Evolutionary conservation across 2,329 filamentous ascomycete species (phyloP).

Genomic region (Didymella lethalis): DNA sequence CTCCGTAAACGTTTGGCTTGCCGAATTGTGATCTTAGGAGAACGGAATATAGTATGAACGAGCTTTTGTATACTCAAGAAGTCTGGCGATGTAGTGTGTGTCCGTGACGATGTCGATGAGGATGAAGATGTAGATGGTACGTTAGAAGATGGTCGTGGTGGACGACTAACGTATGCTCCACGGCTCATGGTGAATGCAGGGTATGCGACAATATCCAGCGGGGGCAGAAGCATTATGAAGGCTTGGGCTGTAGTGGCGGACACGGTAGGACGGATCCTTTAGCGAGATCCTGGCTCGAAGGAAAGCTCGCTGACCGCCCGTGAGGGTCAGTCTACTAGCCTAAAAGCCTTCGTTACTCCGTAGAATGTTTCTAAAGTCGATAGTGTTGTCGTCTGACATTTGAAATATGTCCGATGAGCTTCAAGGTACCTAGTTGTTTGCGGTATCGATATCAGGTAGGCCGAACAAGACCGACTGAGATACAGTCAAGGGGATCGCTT

Average conservation of each 20-base stretch:
- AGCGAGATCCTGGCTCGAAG: conserved; percentile 27
- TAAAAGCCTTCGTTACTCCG: conserved; percentile 19
- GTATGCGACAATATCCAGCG: conserved; percentile 45
- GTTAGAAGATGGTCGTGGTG: conserved; percentile 34
- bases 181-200: conserved; percentile 48
- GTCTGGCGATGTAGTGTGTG: conserved; percentile 35
- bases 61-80: conserved; percentile 48
- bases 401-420: not conserved
- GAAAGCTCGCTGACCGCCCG: conserved; percentile 26
- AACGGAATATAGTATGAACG: conserved; percentile 43
- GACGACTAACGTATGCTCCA: conserved; percentile 36
- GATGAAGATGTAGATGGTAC: conserved; percentile 39
- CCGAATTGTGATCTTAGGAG: conserved; percentile 43
- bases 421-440: not conserved
- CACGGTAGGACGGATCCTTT: conserved; percentile 25
- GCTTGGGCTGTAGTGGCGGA: conserved; percentile 17
- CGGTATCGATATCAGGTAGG: not conserved
- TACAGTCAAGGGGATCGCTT: not conserved
- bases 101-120: conserved; percentile 36
- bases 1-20: conserved; percentile 48
- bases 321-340: conserved; percentile 28
- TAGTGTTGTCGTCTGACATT: not conserved
- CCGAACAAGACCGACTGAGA: not conserved
- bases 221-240: conserved; percentile 50
- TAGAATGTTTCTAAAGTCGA: not conserved